Percentiles rank a stretch among this genome's conserved stretches.
Evolutionary conservation across 345 rosid species (phyloP).

Genomic region (Boechera retrofracta): DNA sequence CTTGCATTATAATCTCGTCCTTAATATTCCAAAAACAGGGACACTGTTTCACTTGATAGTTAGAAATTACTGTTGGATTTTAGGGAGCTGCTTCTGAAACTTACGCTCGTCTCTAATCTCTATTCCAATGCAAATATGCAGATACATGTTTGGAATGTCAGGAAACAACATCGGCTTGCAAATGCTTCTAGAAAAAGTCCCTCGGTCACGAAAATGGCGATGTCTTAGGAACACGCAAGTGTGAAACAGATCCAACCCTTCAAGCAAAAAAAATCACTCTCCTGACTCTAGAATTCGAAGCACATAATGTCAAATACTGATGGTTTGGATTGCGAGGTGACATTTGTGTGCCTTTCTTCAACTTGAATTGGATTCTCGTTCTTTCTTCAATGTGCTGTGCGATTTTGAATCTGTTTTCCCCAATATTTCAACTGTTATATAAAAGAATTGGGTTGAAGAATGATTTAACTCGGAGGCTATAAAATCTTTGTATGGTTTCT

Average conservation of each 20-base stretch:
- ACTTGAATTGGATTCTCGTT: not conserved
- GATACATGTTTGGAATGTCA: constrained; percentile 73
- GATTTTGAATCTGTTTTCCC: constrained; percentile 8
- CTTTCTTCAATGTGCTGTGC: not conserved
- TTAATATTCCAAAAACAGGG: not conserved
- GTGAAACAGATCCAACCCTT: constrained; percentile 40
- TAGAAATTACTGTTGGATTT: constrained; percentile 7
- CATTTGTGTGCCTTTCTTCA: constrained; percentile 23
- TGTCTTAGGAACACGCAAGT: constrained; percentile 80
- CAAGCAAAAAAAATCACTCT: constrained; percentile 30
- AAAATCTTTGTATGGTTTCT: constrained; percentile 23
- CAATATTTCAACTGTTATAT: constrained; percentile 25
- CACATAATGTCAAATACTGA: constrained; percentile 36
- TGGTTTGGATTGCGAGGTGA: not conserved
- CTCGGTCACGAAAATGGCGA: constrained; percentile 72
- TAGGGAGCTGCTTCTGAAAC: not conserved
- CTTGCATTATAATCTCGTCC: not conserved
- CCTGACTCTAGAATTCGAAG: constrained; percentile 1
- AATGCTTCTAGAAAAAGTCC: constrained; percentile 79
- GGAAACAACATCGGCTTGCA: constrained; percentile 74
- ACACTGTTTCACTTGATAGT: constrained; percentile 17
- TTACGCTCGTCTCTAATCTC: not conserved
- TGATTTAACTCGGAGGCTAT: constrained; percentile 23
- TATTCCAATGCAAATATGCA: constrained; percentile 39
- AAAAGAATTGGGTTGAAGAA: constrained; percentile 35